These are phyloP conservation scores for Fraxinus floribunda DNA, from an alignment of 305 asterid genomes.

Conservation along the genomic window DNA sequence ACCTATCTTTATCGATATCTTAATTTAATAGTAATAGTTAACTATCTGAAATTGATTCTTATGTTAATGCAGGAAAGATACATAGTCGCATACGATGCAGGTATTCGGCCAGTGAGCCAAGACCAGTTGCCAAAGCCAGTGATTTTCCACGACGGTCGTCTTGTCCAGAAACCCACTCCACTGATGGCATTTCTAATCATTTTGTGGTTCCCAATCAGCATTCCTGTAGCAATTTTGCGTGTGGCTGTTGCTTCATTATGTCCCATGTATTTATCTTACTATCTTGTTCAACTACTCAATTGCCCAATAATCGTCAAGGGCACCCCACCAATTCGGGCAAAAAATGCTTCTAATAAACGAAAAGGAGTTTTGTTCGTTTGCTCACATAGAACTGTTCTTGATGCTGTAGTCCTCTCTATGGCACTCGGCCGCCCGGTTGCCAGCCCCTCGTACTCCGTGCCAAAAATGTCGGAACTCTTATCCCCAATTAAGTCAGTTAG, in stretches of 20 bases:
- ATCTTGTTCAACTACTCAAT: not conserved
- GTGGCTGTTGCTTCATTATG: not conserved
- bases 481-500: not conserved
- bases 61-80: conserved; percentile 22
- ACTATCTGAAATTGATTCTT: not conserved
- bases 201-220: conserved; percentile 30
- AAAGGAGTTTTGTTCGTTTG: conserved; percentile 19
- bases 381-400: conserved; percentile 20
- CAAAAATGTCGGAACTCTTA: conserved; percentile 5
- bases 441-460: conserved; percentile 9
- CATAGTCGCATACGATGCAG: conserved; percentile 15
- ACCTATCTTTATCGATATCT: not conserved
- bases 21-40: not conserved
- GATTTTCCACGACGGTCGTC: conserved; percentile 27
- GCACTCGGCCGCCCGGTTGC: conserved; percentile 10
- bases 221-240: conserved; percentile 11
- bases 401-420: not conserved
- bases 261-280: not conserved
- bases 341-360: not conserved
- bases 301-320: conserved; percentile 19
- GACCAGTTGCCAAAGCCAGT: conserved; percentile 14
- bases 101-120: conserved; percentile 1
- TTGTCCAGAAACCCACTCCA: conserved; percentile 31
- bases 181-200: conserved; percentile 14
- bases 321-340: not conserved